Conservation (phyloP, 2,329 filamentous ascomycete genomes). For the Emydomyces testavorans region DNA sequence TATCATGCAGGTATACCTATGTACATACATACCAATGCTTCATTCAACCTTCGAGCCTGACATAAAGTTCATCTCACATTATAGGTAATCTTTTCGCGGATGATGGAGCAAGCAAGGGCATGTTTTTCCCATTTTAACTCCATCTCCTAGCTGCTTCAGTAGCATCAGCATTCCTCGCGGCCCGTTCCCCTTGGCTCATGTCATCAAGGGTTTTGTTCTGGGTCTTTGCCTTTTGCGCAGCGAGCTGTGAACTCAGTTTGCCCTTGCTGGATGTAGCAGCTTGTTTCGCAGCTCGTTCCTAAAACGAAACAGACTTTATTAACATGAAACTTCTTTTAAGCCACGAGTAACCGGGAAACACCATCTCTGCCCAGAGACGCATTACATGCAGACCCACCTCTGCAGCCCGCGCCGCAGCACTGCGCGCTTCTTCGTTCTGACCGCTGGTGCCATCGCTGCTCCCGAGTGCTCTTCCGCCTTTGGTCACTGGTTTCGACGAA, state of each 20-base stretch:
- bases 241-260: conserved; percentile 59
- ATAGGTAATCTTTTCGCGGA: no score
- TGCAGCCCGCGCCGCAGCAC: conserved; percentile 67
- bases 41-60: no score
- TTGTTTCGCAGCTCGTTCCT: conserved; percentile 56
- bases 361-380: neutral
- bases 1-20: no score
- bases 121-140: conserved; percentile 40
- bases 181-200: conserved; percentile 54
- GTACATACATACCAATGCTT: no score
- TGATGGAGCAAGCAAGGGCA: no score
- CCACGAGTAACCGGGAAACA: neutral
- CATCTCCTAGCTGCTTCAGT: conserved; percentile 47
- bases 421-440: conserved; percentile 49
- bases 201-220: conserved; percentile 56
- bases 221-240: conserved; percentile 65
- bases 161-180: conserved; percentile 56
- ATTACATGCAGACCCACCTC: conserved; percentile 50
- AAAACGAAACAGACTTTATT: neutral
- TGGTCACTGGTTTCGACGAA: conserved; percentile 30
- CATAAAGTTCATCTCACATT: no score
- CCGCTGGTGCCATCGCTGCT: conserved; percentile 30
- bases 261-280: conserved; percentile 41
- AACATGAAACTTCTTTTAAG: neutral
- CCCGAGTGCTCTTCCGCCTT: conserved; percentile 54